A percentile compares a stretch with the other conserved stretches of the same genome.
These are phyloP conservation scores for Leucocoprinus leucothites DNA, from an alignment of 768 basidiomycete genomes.

Conservation along the genomic window DNA sequence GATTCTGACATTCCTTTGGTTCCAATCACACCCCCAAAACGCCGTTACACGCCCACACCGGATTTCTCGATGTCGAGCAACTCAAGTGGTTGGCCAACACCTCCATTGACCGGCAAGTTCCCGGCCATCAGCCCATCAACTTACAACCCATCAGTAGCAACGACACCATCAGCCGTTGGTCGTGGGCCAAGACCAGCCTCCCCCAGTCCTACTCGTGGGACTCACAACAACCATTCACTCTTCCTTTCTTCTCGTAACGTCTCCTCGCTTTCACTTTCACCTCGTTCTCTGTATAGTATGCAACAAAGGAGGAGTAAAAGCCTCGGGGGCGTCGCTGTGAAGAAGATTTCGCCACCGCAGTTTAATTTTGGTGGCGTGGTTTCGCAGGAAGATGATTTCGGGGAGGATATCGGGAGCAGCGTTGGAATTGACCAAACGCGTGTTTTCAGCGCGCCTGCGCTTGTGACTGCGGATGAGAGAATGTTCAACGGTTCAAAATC, in stretches of 20 bases:
- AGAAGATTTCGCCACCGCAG: conserved; percentile 6
- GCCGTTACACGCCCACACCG: neutral
- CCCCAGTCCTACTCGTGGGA: neutral
- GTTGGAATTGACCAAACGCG: neutral
- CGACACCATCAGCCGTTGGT: neutral
- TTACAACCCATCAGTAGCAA: neutral
- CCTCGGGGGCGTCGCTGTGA: conserved; percentile 9
- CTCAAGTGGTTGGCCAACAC: conserved; percentile 3
- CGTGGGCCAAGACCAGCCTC: neutral
- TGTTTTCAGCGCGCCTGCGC: neutral
- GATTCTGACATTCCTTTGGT: conserved; percentile 5
- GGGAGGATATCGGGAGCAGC: neutral
- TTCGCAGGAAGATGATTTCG: neutral
- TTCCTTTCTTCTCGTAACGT: conserved; percentile 9
- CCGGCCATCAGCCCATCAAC: conserved; percentile 10
- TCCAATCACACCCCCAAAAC: conserved; percentile 5
- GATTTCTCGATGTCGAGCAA: neutral
- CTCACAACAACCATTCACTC: neutral
- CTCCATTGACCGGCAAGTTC: conserved; percentile 1
- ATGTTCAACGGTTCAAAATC: neutral
- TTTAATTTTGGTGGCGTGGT: neutral
- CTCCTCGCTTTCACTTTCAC: conserved; percentile 10
- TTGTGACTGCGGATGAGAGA: neutral
- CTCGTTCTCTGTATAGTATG: neutral
- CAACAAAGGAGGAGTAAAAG: conserved; percentile 6